Evolutionary conservation across 2,329 filamentous ascomycete genomes (phyloP), one percentile per base, ranked within the genome.

Genomic region (Penicillium vulpinum): DNA sequence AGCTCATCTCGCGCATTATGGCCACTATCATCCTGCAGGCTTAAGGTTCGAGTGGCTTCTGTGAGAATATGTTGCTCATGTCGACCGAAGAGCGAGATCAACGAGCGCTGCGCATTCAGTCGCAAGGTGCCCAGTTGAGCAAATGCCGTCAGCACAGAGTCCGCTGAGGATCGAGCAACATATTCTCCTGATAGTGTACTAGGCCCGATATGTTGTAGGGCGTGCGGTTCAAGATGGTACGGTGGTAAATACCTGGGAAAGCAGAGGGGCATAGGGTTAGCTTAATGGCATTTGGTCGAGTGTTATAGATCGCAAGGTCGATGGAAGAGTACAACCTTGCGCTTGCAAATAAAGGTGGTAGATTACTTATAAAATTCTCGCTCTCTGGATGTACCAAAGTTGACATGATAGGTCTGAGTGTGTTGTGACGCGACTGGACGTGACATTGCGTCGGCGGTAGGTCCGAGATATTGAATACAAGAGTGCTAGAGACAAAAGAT

Each of bases 51-150:
- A 11, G 69, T 70, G 5, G 67, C 62, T 59, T 72, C 69, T 1
- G 67, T 58, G 6, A 72, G 54, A 26, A 72, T 39, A 54, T 70
- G 61, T 47, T 71, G 63, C 15, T 61, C 49, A 5, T 58, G 33
- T 11, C 57, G 59, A 41, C 67, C 65, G 38, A 71, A 68, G n/a
- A 72, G 59, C 6, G 68, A 70, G 16, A 72, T 70, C 33, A 68
- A 35, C 6, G 60, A 58, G 3, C 63, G 63, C 31, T 65, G 50
- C 26, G 61, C 57, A 40, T 63, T 24, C 21, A 70, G 54, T 24
- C 65, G 62, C 24, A 70, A 54, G 10, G 66, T 50, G 1, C 61
- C 67, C 47, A 72, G 47, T 49, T 72, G 69, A 6, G 67, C 67
- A 48, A 71, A 63, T 7, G 63, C 63, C n/a, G 65, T 70, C 9